Base-by-base conservation (phyloP, 352 stramenopile species). In the Phytophthora agathidicida region DNA sequence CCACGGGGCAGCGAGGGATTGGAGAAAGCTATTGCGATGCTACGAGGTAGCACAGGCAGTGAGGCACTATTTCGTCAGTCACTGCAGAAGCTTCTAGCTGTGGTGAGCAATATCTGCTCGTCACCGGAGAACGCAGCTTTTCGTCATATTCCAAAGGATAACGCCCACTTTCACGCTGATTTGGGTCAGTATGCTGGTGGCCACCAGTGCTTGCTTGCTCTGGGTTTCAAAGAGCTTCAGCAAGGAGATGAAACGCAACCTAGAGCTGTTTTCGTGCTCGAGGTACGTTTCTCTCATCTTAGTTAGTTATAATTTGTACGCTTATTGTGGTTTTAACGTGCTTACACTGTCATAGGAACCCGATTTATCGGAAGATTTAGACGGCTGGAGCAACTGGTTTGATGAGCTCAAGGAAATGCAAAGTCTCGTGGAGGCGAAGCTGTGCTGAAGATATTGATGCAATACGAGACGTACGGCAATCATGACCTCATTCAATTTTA, bases 331-430 rank as follows among this genome's bases (percentile, higher is more conserved):
- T n/a, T n/a, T n/a, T n/a, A n/a, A n/a, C n/a, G n/a, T 50, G n/a
- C 16, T 62, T 19, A 1, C 53, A 17, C 16, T 49, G 10, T n/a
- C 51, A n/a, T 41, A 93, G 77, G 83, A 95, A 50, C 83, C 86
- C 0, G 77, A 95, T 45, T 55, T 95, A 47, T 76, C 71, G 5
- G 66, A 75, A 46, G 86, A 95, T 61, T 58, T 95, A 17, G 80
- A 95, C 53, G 69, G 65, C 10, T 95, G 86, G 86, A 95, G 80
- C 53, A 57, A 67, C 27, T 95, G 86, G 86, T 95, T 93, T 57
- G 82, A 93, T 30, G 66, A 62, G 14, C 60, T 95, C 10, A 91
- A 86, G 53, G 77, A 70, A 26, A 81, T 93, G 75, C 78, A 80
- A 48, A 71, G 65, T 27, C 46, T 81, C n/a, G 50, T 85, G 9